Conservation (phyloP, 352 stramenopile genomes). For the Phytophthora quininea region DNA sequence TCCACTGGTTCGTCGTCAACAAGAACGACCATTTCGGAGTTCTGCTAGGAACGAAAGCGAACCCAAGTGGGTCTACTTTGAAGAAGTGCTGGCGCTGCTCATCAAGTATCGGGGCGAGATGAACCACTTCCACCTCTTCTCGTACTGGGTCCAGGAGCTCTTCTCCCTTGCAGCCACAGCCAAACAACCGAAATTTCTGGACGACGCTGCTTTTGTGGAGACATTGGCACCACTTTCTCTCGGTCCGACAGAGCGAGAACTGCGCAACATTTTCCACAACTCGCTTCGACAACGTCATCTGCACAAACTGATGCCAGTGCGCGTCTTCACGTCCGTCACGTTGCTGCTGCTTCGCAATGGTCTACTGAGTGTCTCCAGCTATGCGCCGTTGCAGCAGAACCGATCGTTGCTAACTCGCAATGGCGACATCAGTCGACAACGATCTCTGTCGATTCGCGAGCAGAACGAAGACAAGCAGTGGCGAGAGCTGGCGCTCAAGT, state of each 20-base stretch:
- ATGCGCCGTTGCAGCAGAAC: slow-evolving; percentile 38
- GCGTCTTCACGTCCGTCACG: slow-evolving; percentile 69
- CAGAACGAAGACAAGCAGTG: slow-evolving; percentile 54
- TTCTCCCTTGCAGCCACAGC: slow-evolving; percentile 40
- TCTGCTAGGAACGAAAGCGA: background rate
- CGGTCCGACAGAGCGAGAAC: slow-evolving; percentile 51
- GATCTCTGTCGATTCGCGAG: slow-evolving; percentile 26
- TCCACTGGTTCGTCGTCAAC: slow-evolving; percentile 45
- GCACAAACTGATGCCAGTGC: slow-evolving; percentile 57
- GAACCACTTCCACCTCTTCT: slow-evolving; percentile 71
- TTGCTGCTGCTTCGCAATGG: slow-evolving; percentile 65
- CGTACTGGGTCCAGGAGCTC: slow-evolving; percentile 59
- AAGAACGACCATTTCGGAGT: slow-evolving; percentile 7
- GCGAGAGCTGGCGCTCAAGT: slow-evolving; percentile 54
- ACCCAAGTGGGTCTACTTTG: slow-evolving; percentile 59
- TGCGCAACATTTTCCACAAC: slow-evolving; percentile 74
- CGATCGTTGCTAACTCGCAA: background rate
- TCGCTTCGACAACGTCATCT: slow-evolving; percentile 62
- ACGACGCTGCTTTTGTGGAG: slow-evolving; percentile 54
- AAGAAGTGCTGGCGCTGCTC: slow-evolving; percentile 62
- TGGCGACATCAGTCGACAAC: slow-evolving; percentile 8
- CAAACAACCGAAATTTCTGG: slow-evolving; percentile 35
- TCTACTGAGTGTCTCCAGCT: slow-evolving; percentile 62
- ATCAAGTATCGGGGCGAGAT: slow-evolving; percentile 67
- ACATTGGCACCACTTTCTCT: slow-evolving; percentile 53